Conservation (phyloP, 257 asterid genomes). For the Paraleonurus japonicus region DNA sequence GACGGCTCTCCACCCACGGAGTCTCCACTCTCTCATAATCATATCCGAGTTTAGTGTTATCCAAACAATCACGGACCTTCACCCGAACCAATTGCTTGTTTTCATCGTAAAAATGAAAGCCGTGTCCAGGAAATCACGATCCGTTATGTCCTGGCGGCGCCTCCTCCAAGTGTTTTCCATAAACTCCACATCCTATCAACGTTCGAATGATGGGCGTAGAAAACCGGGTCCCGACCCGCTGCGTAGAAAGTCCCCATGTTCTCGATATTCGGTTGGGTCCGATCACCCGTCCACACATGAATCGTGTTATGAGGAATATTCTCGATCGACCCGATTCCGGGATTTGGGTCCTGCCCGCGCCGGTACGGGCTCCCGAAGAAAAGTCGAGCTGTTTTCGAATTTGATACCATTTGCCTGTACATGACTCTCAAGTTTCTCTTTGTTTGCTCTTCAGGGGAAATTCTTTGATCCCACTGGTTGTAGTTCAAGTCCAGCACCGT, state of each 20-base stretch:
- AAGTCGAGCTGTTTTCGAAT: slow-evolving; percentile 44
- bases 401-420: slow-evolving; percentile 76
- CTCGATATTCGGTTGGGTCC: slow-evolving; percentile 56
- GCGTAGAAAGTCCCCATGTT: slow-evolving; percentile 87
- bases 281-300: slow-evolving; percentile 76
- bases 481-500: slow-evolving; percentile 50
- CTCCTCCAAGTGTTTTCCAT: slow-evolving; percentile 69
- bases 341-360: slow-evolving; percentile 56
- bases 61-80: slow-evolving; percentile 63
- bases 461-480: slow-evolving; percentile 30
- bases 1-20: slow-evolving; percentile 59
- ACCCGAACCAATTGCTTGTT: slow-evolving; percentile 70
- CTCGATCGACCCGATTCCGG: slow-evolving; percentile 67
- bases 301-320: slow-evolving; percentile 61
- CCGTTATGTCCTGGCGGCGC: slow-evolving; percentile 57
- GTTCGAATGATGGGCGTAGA: slow-evolving; percentile 74
- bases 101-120: slow-evolving; percentile 72
- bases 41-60: slow-evolving; percentile 53
- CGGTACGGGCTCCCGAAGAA: slow-evolving; percentile 69
- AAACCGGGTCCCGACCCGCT: slow-evolving; percentile 74
- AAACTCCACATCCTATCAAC: slow-evolving; percentile 72
- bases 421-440: slow-evolving; percentile 48
- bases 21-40: slow-evolving; percentile 47
- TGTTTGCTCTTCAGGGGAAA: slow-evolving; percentile 27
- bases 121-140: slow-evolving; percentile 56